phyloP scores from a whole-genome alignment of 768 basidiomycete genomes.

The Lactifluus pinguis region DNA sequence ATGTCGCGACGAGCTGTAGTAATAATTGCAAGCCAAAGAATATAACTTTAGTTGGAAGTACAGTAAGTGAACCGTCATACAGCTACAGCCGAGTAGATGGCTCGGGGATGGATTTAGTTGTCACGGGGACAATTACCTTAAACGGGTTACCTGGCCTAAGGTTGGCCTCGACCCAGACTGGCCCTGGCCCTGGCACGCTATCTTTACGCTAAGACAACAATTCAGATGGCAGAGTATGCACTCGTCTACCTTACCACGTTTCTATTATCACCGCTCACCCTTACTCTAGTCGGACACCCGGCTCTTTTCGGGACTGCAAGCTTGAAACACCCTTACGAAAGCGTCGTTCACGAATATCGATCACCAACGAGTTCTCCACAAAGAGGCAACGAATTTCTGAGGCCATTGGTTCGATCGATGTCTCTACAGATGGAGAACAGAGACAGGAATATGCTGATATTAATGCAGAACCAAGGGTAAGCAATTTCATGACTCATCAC shows the following conservation, averaged over 20 bases:
- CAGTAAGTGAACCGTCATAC: too few relatives aligned
- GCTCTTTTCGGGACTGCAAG: conserved; percentile 15
- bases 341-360: conserved; percentile 17
- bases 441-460: conserved; percentile 16
- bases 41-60: background rate
- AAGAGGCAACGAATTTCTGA: conserved; percentile 18
- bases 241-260: background rate
- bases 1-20: background rate
- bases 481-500: background rate
- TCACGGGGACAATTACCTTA: background rate
- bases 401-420: conserved; percentile 11
- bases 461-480: conserved; percentile 17
- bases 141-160: background rate
- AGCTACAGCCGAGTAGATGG: background rate
- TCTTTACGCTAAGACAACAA: background rate
- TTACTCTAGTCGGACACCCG: conserved; percentile 7
- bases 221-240: conserved; percentile 10
- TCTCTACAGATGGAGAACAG: conserved; percentile 3
- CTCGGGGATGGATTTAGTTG: background rate
- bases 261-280: background rate
- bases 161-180: background rate
- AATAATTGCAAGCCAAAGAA: background rate
- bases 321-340: conserved; percentile 18
- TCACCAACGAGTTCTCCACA: conserved; percentile 19
- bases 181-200: background rate